Conservation (phyloP, 83 land plant species). For the Picea mariana region DNA sequence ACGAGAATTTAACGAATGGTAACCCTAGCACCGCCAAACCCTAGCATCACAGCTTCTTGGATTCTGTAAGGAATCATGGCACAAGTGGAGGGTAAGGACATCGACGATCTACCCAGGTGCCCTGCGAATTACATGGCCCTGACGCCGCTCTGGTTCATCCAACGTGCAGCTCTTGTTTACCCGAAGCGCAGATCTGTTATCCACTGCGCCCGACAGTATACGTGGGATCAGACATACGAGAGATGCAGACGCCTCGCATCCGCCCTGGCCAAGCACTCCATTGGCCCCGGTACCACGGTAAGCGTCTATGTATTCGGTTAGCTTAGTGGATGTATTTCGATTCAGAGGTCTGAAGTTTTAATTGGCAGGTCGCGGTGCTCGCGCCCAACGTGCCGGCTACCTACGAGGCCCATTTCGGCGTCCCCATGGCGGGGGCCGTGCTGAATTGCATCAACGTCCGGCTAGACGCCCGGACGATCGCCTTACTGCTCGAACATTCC, state of each 20-base stretch:
- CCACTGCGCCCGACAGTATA: conserved; percentile 51
- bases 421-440: conserved; percentile 81
- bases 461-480: conserved; percentile 67
- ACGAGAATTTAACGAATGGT: no score
- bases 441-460: conserved; percentile 87
- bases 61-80: no score
- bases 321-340: no score
- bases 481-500: conserved; percentile 78
- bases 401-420: conserved; percentile 96
- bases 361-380: conserved; percentile 72
- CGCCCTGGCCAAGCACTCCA: conserved; percentile 54
- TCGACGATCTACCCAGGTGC: conserved; percentile 12
- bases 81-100: no score
- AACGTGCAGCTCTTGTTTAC: conserved; percentile 80
- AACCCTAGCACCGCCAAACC: no score
- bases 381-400: conserved; percentile 91
- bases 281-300: conserved; percentile 62
- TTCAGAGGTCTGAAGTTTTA: no score
- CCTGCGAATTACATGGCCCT: no score
- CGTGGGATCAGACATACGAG: conserved; percentile 74
- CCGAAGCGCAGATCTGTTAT: conserved; percentile 55
- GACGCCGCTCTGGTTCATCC: conserved; percentile 56
- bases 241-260: conserved; percentile 35
- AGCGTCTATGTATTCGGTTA: no score
- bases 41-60: no score